Conservation (phyloP, 176 grass and related monocot species). For the Musa acuminata region DNA sequence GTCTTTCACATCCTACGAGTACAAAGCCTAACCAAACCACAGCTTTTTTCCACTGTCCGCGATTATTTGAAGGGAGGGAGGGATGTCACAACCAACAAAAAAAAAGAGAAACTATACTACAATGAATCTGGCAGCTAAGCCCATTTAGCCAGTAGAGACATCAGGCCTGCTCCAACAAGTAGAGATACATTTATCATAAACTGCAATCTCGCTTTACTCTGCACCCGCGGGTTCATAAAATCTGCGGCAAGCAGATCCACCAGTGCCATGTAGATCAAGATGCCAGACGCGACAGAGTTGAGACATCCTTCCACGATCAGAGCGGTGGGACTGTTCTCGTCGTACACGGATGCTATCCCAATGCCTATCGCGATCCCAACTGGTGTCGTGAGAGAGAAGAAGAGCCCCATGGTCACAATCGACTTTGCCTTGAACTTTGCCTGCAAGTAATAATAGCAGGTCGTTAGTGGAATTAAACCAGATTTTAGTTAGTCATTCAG, state of each 20-base stretch:
- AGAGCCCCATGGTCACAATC: conserved; percentile 36
- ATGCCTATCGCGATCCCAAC: conserved; percentile 43
- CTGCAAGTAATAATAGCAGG: background rate
- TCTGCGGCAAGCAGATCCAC: conserved; percentile 64
- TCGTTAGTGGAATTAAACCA: too few relatives aligned
- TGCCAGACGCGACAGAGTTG: conserved; percentile 50
- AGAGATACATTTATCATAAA: conserved; percentile 40
- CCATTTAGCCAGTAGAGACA: conserved; percentile 70
- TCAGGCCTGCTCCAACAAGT: conserved; percentile 40
- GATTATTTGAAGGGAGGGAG: too few relatives aligned
- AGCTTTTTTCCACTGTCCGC: too few relatives aligned
- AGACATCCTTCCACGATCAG: conserved; percentile 50
- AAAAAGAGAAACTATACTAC: too few relatives aligned
- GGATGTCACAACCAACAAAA: too few relatives aligned
- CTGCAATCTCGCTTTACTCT: conserved; percentile 43
- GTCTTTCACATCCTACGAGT: too few relatives aligned
- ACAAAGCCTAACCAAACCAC: too few relatives aligned
- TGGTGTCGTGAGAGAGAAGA: conserved; percentile 63
- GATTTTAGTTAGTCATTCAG: too few relatives aligned
- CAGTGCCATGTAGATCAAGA: conserved; percentile 66
- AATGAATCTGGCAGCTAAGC: conserved; percentile 5
- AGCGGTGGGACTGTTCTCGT: conserved; percentile 49
- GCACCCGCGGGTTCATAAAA: conserved; percentile 61
- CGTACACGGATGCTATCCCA: conserved; percentile 41
- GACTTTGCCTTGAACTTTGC: conserved; percentile 42